A percentile compares a stretch with the other conserved stretches of the same genome.
These are phyloP conservation scores for Echium plantagineum DNA, from an alignment of 257 asterid species.

Conservation along the genomic window DNA sequence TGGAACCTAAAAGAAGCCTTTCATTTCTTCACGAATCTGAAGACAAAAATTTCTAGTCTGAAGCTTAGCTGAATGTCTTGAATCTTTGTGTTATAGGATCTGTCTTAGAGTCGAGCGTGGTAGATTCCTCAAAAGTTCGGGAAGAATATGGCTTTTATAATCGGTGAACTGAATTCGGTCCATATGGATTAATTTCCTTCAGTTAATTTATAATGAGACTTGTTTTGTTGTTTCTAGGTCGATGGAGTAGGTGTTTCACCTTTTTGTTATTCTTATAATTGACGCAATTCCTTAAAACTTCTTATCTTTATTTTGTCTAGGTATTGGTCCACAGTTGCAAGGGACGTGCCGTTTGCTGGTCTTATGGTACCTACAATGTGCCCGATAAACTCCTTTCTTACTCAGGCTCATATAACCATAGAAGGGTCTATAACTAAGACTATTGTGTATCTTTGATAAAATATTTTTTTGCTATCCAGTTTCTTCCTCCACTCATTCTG, in stretches of 20 bases:
- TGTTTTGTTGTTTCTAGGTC: background rate
- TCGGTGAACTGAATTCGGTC: background rate
- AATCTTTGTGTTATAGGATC: no score
- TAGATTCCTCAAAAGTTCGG: background rate
- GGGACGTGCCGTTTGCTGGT: constrained; percentile 88
- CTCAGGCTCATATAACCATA: background rate
- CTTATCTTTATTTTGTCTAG: constrained; percentile 28
- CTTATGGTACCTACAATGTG: constrained; percentile 47
- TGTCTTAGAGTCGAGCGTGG: background rate
- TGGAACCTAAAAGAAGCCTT: background rate
- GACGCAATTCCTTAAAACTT: background rate
- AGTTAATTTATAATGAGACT: background rate
- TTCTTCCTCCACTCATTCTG: background rate
- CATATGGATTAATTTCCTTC: background rate
- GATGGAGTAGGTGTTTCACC: background rate
- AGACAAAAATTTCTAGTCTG: no score
- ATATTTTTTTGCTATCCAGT: background rate
- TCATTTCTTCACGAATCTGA: background rate
- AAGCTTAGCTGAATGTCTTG: background rate
- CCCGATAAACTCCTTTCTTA: background rate
- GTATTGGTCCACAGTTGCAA: constrained; percentile 74
- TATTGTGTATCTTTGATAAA: background rate
- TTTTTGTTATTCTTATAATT: background rate
- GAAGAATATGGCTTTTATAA: background rate
- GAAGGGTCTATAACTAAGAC: background rate